Conservation (phyloP, 441 rosid genomes). For the Kokia cookei region DNA sequence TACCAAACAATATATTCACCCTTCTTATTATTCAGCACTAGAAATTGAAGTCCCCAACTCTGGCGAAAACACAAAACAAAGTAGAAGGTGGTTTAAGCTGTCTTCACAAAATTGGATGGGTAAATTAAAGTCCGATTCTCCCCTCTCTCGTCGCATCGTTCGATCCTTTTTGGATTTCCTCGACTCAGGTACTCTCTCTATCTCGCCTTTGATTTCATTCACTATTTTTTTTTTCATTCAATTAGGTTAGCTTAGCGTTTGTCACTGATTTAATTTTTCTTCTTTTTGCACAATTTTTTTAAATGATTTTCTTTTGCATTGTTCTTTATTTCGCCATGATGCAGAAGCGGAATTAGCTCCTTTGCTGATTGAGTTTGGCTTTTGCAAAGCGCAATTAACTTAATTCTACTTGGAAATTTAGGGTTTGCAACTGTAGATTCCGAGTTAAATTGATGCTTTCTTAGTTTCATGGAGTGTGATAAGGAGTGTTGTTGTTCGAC, state of each 20-base stretch:
- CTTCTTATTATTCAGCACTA: too few relatives aligned
- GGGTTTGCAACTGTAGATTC: not conserved
- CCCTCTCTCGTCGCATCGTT: slow-evolving; percentile 62
- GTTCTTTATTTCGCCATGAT: not conserved
- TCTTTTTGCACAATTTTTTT: not conserved
- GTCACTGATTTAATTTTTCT: not conserved
- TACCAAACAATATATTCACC: too few relatives aligned
- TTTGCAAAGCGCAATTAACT: not conserved
- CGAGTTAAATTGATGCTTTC: not conserved
- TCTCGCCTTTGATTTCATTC: not conserved
- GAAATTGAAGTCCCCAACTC: too few relatives aligned
- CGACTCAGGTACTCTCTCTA: slow-evolving; percentile 39
- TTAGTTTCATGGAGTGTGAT: not conserved
- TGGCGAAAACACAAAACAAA: too few relatives aligned
- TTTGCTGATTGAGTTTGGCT: not conserved
- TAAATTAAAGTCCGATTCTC: slow-evolving; percentile 51
- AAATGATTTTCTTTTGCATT: not conserved
- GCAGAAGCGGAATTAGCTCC: not conserved
- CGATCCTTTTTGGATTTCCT: slow-evolving; percentile 71
- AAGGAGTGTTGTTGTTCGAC: not conserved
- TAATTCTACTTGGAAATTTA: not conserved
- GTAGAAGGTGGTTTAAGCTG: too few relatives aligned
- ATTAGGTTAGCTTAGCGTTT: not conserved
- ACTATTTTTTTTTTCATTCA: not conserved
- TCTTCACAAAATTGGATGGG: slow-evolving; percentile 30